phyloP scores from a whole-genome alignment of 768 basidiomycete species.

The Tricholoma flavovirens region DNA sequence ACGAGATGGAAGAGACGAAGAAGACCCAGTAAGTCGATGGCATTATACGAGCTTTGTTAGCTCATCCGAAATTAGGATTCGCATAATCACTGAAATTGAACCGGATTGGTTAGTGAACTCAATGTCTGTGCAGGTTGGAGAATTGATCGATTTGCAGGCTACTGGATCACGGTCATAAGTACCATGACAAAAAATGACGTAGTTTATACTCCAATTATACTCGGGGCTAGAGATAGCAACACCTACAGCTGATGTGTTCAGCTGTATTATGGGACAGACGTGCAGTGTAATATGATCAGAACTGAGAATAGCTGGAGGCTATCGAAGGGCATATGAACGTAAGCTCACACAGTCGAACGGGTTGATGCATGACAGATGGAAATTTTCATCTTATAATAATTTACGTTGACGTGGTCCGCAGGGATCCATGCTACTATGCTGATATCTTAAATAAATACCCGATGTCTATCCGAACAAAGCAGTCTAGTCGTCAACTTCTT shows the following conservation, averaged over 20 bases:
- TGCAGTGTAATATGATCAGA: background rate
- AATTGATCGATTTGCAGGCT: conserved; percentile 18
- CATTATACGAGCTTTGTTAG: background rate
- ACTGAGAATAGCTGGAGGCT: background rate
- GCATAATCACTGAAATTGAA: conserved; percentile 90
- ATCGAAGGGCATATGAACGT: too few species aligned
- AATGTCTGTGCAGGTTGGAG: background rate
- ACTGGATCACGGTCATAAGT: conserved; percentile 31
- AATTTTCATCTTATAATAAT: background rate
- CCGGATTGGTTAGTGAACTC: conserved; percentile 70
- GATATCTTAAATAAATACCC: background rate
- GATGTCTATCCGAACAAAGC: background rate
- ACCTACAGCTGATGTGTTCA: background rate
- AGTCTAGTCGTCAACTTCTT: conserved; percentile 56
- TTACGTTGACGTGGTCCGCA: background rate
- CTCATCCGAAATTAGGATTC: conserved; percentile 53
- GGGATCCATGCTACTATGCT: background rate
- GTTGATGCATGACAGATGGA: too few species aligned
- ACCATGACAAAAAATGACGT: conserved; percentile 9
- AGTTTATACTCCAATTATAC: too few species aligned
- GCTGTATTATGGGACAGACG: background rate
- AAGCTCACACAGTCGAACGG: too few species aligned
- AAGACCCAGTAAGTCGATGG: conserved; percentile 68
- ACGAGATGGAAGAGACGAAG: conserved; percentile 95
- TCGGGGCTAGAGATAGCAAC: background rate